A percentile compares a stretch with the other conserved stretches of the same genome.
Evolutionary conservation across 179 eudicot genomes (phyloP).

Genomic region (Spinacia oleracea): DNA sequence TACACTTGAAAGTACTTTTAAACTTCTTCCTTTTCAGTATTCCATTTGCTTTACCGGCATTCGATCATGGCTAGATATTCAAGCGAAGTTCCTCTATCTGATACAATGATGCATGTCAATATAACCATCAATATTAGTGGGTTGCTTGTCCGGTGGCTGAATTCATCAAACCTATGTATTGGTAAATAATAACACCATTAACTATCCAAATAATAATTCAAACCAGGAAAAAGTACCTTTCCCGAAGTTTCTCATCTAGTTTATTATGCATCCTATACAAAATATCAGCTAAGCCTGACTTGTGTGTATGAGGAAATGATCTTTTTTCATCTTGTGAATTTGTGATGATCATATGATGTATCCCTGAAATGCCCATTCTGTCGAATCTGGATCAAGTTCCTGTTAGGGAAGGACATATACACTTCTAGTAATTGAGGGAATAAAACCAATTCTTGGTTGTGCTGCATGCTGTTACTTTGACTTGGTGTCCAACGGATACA

Average conservation of each 20-base stretch:
- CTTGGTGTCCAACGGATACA: neutral
- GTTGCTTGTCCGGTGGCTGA: neutral
- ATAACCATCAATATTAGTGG: neutral
- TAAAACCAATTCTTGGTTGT: neutral
- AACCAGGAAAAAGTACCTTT: neutral
- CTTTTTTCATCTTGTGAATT: neutral
- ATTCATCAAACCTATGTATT: no score
- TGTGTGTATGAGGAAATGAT: neutral
- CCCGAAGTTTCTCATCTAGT: neutral
- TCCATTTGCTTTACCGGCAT: neutral
- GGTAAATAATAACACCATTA: neutral
- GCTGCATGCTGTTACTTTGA: neutral
- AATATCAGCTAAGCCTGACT: neutral
- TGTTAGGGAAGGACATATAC: neutral
- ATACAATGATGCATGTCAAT: constrained; percentile 5
- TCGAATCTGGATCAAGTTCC: neutral
- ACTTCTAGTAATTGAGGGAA: neutral
- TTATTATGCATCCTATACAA: neutral
- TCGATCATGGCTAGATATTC: neutral
- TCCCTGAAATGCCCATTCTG: neutral
- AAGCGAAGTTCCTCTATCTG: neutral
- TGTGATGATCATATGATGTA: neutral
- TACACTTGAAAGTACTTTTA: neutral
- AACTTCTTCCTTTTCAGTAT: neutral
- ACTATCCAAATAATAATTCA: no score